Percentiles rank a stretch among this genome's conserved stretches.
Conservation (phyloP, 2,329 filamentous ascomycete genomes). For the Talaromyces sp. region DNA sequence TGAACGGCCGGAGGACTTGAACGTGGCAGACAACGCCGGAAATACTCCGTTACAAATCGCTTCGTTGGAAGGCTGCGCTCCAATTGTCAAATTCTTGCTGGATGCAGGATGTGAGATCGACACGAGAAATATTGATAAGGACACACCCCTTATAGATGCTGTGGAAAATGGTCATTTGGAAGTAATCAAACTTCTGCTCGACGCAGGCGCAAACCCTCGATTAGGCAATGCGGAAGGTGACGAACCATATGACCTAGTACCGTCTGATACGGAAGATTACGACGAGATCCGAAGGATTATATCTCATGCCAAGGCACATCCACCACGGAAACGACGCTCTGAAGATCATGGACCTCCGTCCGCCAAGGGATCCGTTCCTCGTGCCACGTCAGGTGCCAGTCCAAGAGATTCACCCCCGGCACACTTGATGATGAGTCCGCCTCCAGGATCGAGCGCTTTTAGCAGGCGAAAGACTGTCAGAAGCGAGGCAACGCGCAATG, state of each 20-base stretch:
- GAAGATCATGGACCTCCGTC: constrained; percentile 40
- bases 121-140: constrained; percentile 73
- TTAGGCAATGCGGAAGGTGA: constrained; percentile 90
- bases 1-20: constrained; percentile 82
- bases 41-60: constrained; percentile 95
- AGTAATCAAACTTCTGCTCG: constrained; percentile 79
- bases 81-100: constrained; percentile 85
- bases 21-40: constrained; percentile 89
- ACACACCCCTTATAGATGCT: constrained; percentile 92
- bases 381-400: constrained; percentile 46
- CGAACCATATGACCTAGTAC: constrained; percentile 82
- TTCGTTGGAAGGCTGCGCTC: constrained; percentile 77
- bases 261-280: constrained; percentile 71
- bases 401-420: constrained; percentile 46
- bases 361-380: constrained; percentile 40
- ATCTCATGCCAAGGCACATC: constrained; percentile 61
- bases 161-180: constrained; percentile 92
- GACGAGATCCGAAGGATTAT: constrained; percentile 72
- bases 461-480: constrained; percentile 47
- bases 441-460: constrained; percentile 32
- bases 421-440: constrained; percentile 42
- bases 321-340: constrained; percentile 45
- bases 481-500: constrained; percentile 52
- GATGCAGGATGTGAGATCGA: constrained; percentile 81
- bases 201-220: constrained; percentile 85